Percentiles rank a stretch among this genome's conserved stretches.
These are phyloP conservation scores for Aspergillus alliaceus DNA, from an alignment of 2,329 filamentous ascomycete genomes.

Conservation along the genomic window DNA sequence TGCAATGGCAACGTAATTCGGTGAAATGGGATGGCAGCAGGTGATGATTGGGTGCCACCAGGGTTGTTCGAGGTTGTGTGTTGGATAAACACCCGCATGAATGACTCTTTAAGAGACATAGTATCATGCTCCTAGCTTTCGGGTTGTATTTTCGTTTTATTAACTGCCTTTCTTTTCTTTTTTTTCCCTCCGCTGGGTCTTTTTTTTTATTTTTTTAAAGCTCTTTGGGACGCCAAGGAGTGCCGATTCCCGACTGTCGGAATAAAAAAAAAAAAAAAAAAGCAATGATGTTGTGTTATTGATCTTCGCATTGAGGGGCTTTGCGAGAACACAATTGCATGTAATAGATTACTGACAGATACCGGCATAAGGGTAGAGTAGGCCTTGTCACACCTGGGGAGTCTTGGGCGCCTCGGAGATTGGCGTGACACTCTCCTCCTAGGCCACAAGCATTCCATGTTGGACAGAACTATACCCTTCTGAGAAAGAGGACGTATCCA, in stretches of 20 bases:
- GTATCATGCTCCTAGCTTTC: background rate
- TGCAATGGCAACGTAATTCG: background rate
- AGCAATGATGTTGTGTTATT: constrained; percentile 5
- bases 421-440: background rate
- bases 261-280: constrained; percentile 3
- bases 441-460: background rate
- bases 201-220: background rate
- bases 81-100: background rate
- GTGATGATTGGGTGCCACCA: background rate
- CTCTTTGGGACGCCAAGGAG: constrained; percentile 4
- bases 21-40: background rate
- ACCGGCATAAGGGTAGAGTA: background rate
- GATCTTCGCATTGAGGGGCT: background rate
- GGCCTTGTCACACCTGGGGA: background rate
- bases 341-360: background rate
- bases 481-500: background rate
- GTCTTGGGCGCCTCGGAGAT: background rate
- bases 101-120: background rate
- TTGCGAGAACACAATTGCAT: no score
- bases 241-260: background rate
- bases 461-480: background rate
- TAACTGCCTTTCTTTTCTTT: background rate
- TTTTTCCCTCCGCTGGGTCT: background rate
- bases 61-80: background rate
- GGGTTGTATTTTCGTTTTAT: background rate